Conservation (phyloP, 345 rosid species). For the Lepidium sativum region DNA sequence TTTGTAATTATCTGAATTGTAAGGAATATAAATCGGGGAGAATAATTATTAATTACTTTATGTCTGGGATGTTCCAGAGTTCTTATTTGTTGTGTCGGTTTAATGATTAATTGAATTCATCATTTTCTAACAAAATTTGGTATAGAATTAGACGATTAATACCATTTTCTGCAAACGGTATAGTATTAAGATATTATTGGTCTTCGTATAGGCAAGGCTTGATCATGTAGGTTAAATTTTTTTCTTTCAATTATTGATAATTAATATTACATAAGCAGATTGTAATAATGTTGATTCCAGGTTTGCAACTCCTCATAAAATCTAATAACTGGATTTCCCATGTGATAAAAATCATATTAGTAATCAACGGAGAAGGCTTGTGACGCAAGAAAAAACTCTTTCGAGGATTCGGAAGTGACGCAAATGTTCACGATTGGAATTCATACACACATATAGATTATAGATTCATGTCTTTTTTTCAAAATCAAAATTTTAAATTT, state of each 20-base stretch:
- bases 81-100: background rate
- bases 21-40: background rate
- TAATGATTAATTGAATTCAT: background rate
- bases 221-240: background rate
- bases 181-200: background rate
- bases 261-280: background rate
- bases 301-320: background rate
- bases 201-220: background rate
- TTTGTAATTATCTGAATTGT: slow-evolving; percentile 9
- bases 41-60: background rate
- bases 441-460: background rate
- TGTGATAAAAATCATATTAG: background rate
- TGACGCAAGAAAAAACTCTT: background rate
- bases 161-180: background rate
- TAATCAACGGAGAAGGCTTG: background rate
- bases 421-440: background rate
- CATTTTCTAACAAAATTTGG: background rate
- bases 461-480: background rate
- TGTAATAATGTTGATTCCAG: background rate
- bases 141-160: background rate
- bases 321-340: background rate
- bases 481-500: background rate
- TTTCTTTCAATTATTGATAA: background rate
- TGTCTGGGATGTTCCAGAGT: background rate
- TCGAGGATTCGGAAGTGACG: background rate